Percentiles rank a stretch among this genome's conserved stretches.
phyloP scores from a whole-genome alignment of 1,284 basidiomycete species.

The Melampsora medusae region DNA sequence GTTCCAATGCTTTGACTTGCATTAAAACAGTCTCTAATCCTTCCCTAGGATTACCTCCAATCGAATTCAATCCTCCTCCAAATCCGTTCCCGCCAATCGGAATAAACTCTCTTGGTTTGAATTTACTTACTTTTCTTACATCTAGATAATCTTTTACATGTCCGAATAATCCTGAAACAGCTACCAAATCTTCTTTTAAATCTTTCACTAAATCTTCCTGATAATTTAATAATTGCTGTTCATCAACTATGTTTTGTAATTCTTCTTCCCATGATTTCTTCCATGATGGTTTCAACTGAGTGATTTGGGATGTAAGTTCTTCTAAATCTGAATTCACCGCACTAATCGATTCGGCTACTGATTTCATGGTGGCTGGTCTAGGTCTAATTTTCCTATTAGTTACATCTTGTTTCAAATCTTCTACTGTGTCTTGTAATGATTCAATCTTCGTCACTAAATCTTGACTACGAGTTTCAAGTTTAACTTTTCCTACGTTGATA shows the following conservation, averaged over 20 bases:
- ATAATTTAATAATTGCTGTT: constrained; percentile 88
- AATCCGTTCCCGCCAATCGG: constrained; percentile 47
- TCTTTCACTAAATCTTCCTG: constrained; percentile 87
- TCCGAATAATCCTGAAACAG: constrained; percentile 75
- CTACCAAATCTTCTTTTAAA: constrained; percentile 85
- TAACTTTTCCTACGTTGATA: constrained; percentile 85
- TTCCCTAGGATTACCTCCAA: constrained; percentile 47
- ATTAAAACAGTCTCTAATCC: constrained; percentile 73
- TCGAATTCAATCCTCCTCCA: constrained; percentile 60
- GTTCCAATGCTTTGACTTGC: constrained; percentile 77
- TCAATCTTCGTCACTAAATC: constrained; percentile 89
- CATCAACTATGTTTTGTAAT: constrained; percentile 91
- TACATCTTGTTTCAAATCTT: constrained; percentile 86
- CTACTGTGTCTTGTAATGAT: constrained; percentile 87
- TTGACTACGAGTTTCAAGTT: constrained; percentile 81
- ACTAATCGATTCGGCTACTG: constrained; percentile 71
- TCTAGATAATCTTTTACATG: constrained; percentile 68
- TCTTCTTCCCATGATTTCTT: constrained; percentile 98
- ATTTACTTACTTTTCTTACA: constrained; percentile 25
- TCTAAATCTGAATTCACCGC: constrained; percentile 70
- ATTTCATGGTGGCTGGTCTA: constrained; percentile 69
- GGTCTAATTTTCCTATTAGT: constrained; percentile 83
- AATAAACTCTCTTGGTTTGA: constrained; percentile 54
- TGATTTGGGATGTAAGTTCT: constrained; percentile 77
- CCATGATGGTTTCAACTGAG: constrained; percentile 91